phyloP scores from a whole-genome alignment of 805 yeast species.

The Saccharomycopsis olivae region DNA sequence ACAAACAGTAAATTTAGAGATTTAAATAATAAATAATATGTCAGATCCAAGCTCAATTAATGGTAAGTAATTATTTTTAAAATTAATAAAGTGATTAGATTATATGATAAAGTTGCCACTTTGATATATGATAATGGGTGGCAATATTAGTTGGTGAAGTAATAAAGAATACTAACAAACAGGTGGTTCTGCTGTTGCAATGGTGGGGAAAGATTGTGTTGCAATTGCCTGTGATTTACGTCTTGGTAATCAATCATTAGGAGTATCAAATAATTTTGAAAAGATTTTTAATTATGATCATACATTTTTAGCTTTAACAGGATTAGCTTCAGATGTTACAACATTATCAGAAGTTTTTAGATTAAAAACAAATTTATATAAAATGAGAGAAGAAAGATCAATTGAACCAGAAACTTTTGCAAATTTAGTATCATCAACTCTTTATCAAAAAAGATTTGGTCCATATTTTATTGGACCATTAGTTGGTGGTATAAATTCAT shows the following conservation, averaged over 20 bases:
- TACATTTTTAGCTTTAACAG: slow-evolving; percentile 85
- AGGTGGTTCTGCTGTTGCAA: slow-evolving; percentile 96
- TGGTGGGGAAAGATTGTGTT: slow-evolving; percentile 97
- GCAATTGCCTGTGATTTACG: slow-evolving; percentile 96
- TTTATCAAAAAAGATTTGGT: slow-evolving; percentile 87
- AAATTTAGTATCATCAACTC: slow-evolving; percentile 78
- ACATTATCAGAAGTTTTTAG: slow-evolving; percentile 78
- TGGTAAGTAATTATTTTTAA: slow-evolving; percentile 31
- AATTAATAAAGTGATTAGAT: neutral
- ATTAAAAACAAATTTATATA: slow-evolving; percentile 78
- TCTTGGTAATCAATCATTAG: slow-evolving; percentile 86
- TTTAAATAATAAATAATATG: slow-evolving; percentile 19
- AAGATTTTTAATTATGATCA: slow-evolving; percentile 82
- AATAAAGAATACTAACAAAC: neutral
- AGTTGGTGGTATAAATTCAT: slow-evolving; percentile 87
- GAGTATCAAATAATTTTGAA: slow-evolving; percentile 86
- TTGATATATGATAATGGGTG: neutral
- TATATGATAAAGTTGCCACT: slow-evolving; percentile 1
- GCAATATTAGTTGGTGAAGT: too few relatives aligned
- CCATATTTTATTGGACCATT: slow-evolving; percentile 96
- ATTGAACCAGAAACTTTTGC: slow-evolving; percentile 94
- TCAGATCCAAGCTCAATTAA: slow-evolving; percentile 65
- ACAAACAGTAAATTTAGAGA: slow-evolving; percentile 13
- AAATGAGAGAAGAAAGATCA: slow-evolving; percentile 79
- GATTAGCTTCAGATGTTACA: slow-evolving; percentile 87